A percentile compares a stretch with the other conserved stretches of the same genome.
Conservation (phyloP, 2,329 filamentous ascomycete species). For the Tolypocladium cylindrosporum region DNA sequence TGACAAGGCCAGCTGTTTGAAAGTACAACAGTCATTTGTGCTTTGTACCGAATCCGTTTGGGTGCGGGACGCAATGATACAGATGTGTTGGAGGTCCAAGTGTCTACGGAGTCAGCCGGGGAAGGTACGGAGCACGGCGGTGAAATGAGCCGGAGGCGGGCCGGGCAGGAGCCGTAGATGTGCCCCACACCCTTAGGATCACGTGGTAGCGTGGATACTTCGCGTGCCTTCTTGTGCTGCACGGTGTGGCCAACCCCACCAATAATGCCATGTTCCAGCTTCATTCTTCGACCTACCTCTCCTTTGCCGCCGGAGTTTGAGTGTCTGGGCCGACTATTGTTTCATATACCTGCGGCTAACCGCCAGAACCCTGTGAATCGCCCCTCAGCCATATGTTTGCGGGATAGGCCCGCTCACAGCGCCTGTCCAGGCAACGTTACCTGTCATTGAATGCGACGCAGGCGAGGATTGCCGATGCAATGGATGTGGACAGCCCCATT, state of each 20-base stretch:
- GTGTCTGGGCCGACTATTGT: background rate
- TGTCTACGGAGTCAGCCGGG: background rate
- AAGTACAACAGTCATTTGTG: background rate
- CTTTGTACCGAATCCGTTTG: background rate
- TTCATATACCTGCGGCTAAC: background rate
- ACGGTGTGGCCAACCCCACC: background rate
- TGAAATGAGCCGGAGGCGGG: background rate
- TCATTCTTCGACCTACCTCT: background rate
- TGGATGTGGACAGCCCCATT: constrained; percentile 30
- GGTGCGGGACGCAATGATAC: background rate
- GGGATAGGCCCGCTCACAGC: background rate
- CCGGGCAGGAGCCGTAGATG: background rate
- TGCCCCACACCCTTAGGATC: background rate
- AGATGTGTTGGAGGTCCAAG: background rate
- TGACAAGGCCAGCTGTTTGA: background rate
- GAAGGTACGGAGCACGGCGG: background rate
- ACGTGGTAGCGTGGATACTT: constrained; percentile 7
- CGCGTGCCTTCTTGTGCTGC: background rate
- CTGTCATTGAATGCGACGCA: background rate
- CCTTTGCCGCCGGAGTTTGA: background rate
- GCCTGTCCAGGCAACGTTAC: background rate
- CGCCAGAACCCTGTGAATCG: background rate
- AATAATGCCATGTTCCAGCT: background rate
- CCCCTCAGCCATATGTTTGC: background rate
- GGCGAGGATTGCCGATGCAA: constrained; percentile 24